Evolutionary conservation across 768 basidiomycete genomes (phyloP), one percentile per base, ranked within the genome.

Genomic region (Tricholoma bakamatsutake): DNA sequence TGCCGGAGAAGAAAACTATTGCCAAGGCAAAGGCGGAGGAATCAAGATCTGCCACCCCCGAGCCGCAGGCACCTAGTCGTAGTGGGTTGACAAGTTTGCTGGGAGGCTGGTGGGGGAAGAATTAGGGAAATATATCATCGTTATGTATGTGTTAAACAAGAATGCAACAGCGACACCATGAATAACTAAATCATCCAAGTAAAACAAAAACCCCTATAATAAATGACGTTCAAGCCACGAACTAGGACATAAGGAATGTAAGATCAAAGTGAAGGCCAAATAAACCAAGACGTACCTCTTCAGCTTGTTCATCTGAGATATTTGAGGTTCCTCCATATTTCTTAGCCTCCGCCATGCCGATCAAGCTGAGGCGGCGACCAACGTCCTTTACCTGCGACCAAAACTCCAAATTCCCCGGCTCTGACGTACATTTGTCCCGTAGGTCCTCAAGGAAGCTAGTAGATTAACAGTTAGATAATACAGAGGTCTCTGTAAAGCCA

Each of bases 81-180:
- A 78, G 84, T 24, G 87, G 88, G 3, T 71, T 92, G 51, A 76
- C 83, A 53, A 78, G 80, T 55, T 66, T 92, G 54, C 71, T 93
- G 24, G 90, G 90, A 24, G 90, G 88, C 4, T 93, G 90, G 90
- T 92, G 90, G 90, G 87, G 88, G 13, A 73, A 65, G 55, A 76
- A 66, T 57, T 76, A 59, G 24, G 24, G 43, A 52, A 30, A n/a
- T 2, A 30, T 30, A 17, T 31, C 9, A n/a, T 48, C 28, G n/a
- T 45, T 24, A n/a, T 43, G 17, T 11, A 28, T 13, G 28, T 30
- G 28, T 45, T 13, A 5, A 24, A 45, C 9, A 45, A 24, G 13
- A 37, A 31, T 17, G 46, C 5, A 28, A 28, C 9, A 31, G 28
- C 28, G 2, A 48, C 18, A 31, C 15, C 46, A n/a, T 9, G 46